Percentiles rank a stretch among this genome's conserved stretches.
Evolutionary conservation across 257 asterid species (phyloP).

Genomic region (Haberlea rhodopensis): DNA sequence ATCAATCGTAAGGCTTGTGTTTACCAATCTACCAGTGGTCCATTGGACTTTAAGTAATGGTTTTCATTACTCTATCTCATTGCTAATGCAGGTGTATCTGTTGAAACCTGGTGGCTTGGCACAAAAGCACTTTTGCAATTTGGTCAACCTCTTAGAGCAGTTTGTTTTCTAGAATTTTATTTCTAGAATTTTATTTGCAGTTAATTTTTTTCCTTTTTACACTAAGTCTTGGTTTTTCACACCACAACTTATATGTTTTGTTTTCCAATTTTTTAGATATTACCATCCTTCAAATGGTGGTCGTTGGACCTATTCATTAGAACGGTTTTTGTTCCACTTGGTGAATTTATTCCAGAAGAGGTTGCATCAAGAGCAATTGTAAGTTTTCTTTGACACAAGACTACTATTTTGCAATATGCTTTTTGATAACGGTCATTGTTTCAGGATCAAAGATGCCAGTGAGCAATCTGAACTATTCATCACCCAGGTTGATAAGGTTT

Average conservation of each 20-base stretch:
- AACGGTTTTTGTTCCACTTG: slow-evolving; percentile 78
- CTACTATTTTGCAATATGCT: slow-evolving; percentile 14
- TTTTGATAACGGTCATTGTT: slow-evolving; percentile 34
- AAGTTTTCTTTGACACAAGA: slow-evolving; percentile 35
- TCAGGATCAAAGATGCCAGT: slow-evolving; percentile 66
- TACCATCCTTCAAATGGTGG: slow-evolving; percentile 99
- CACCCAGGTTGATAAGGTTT: slow-evolving; percentile 67
- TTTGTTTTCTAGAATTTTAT: slow-evolving; percentile 58
- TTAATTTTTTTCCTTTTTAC: slow-evolving; percentile 9
- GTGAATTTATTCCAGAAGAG: slow-evolving; percentile 77
- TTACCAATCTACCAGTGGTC: slow-evolving; percentile 21
- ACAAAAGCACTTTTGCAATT: slow-evolving; percentile 68
- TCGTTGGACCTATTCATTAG: slow-evolving; percentile 92
- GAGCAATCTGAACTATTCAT: slow-evolving; percentile 51
- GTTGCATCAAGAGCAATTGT: slow-evolving; percentile 87
- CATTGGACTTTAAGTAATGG: slow-evolving; percentile 8
- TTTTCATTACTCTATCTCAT: slow-evolving; percentile 26
- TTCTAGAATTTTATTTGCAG: slow-evolving; percentile 10
- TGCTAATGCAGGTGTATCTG: slow-evolving; percentile 77
- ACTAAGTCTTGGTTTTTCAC: slow-evolving; percentile 17
- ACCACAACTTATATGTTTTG: not conserved
- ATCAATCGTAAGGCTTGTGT: slow-evolving; percentile 71
- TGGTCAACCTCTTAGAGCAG: slow-evolving; percentile 98
- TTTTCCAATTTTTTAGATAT: slow-evolving; percentile 50
- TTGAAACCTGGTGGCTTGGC: slow-evolving; percentile 87